Evolutionary conservation across 306 rosid species (phyloP), one percentile per base, ranked within the genome.

Genomic region (Argentina anserina): DNA sequence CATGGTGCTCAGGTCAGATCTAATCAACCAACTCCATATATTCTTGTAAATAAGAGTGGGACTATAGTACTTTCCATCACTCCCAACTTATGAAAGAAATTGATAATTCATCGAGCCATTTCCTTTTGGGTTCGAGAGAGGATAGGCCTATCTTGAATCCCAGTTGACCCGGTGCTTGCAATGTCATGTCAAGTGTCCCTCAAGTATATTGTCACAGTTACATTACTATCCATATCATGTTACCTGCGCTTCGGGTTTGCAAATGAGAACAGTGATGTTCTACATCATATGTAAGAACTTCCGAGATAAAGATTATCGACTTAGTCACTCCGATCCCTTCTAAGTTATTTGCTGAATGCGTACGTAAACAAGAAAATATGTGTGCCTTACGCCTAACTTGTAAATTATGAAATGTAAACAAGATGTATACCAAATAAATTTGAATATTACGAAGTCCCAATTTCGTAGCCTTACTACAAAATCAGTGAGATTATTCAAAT

Each of bases 71-170:
- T 15, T 31, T 17, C 11, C 65, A 14, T 17, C 39, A 15, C 9
- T 29, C 65, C 1, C 64, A 1, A 3, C 64, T 49, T 46, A 23
- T 50, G 26, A 15, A 52, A 52, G 59, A 52, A 52, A 5, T 7
- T 56, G 29, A 52, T 56, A 12, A 56, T 23, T 56, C 17, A 23
- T 31, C 12, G 23, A 60, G 40, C 3, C 65, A 15, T 5, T 60
- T 60, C 40, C 36, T 14, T 29, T 52, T 13, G 10, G 36, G 21
- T 58, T 58, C 21, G 37, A 3, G 17, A 58, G 20, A 58, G 64
- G 64, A 58, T 58, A 28, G 64, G 64, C 37, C 28, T 58, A 59
- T 59, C 65, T 59, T 59, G 65, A 17, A 59, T 26, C 37, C 36
- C 64, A 11, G 28, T 58, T 58, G 63, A 25, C 36, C 5, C 13